Evolutionary conservation across 805 yeast species (phyloP).

Genomic region (Lachancea kluyveri): DNA sequence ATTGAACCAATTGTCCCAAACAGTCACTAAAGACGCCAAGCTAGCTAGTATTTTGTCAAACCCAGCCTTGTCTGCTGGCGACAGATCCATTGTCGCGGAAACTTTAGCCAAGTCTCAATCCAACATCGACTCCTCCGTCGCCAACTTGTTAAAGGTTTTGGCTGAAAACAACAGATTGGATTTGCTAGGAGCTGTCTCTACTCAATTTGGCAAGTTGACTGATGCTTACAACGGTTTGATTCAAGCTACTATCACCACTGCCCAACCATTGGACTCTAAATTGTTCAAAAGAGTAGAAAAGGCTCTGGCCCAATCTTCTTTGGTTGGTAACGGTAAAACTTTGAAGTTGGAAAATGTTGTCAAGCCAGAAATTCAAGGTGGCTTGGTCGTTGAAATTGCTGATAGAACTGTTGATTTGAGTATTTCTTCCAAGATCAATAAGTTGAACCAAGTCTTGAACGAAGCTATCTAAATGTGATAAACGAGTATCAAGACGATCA

Average conservation of each 20-base stretch:
- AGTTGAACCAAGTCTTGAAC: conserved; percentile 79
- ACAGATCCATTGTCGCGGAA: conserved; percentile 66
- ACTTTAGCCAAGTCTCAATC: conserved; percentile 41
- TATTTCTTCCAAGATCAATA: conserved; percentile 75
- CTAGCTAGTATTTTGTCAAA: conserved; percentile 56
- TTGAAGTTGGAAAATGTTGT: conserved; percentile 77
- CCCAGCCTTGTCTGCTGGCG: conserved; percentile 77
- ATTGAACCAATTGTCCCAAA: conserved; percentile 46
- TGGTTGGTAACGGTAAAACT: conserved; percentile 81
- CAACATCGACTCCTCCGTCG: conserved; percentile 60
- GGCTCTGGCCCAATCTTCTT: conserved; percentile 69
- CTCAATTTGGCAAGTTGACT: conserved; percentile 68
- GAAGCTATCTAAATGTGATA: conserved; percentile 70
- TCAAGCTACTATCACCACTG: conserved; percentile 88
- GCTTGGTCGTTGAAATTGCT: conserved; percentile 91
- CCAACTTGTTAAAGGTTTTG: conserved; percentile 76
- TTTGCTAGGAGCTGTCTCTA: conserved; percentile 56
- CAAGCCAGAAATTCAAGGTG: conserved; percentile 90
- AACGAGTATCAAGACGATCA: too few relatives aligned
- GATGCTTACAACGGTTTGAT: conserved; percentile 90
- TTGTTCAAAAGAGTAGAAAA: conserved; percentile 70
- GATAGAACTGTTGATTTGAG: conserved; percentile 96
- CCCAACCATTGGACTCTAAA: conserved; percentile 77
- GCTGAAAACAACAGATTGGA: conserved; percentile 92
- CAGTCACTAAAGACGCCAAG: conserved; percentile 58